Percentiles rank a stretch among this genome's conserved stretches.
phyloP scores from a whole-genome alignment of 2,329 filamentous ascomycete species.

The Penicillium sp. region DNA sequence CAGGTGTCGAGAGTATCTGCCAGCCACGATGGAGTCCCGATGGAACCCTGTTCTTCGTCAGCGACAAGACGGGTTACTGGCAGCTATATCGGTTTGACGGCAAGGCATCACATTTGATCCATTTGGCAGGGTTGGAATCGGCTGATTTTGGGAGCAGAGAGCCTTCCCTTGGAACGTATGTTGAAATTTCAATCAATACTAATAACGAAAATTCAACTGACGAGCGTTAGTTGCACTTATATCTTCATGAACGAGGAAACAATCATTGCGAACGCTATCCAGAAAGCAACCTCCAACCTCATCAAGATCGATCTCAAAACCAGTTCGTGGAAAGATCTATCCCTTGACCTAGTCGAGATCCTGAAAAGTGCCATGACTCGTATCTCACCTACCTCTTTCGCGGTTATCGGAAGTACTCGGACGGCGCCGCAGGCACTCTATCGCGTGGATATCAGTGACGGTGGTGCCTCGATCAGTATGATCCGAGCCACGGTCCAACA shows the following conservation, averaged over 20 bases:
- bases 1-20: not conserved
- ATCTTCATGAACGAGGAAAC: not conserved
- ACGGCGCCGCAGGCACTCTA: not conserved
- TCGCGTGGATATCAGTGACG: not conserved
- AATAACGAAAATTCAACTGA: not conserved
- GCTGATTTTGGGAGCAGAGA: not conserved
- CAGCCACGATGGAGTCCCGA: not conserved
- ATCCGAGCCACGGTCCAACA: not conserved
- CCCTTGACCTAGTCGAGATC: not conserved
- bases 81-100: not conserved
- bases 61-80: not conserved
- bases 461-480: not conserved
- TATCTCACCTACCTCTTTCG: not conserved
- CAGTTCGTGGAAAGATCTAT: not conserved
- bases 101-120: not conserved
- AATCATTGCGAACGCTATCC: not conserved
- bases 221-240: not conserved
- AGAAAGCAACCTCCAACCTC: not conserved
- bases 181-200: not conserved
- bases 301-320: not conserved
- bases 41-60: not conserved
- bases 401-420: not conserved
- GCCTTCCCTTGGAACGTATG: not conserved
- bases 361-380: not conserved
- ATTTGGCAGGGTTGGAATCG: not conserved